Percentiles rank a stretch among this genome's conserved stretches.
Evolutionary conservation across 2,329 filamentous ascomycete genomes (phyloP).

Genomic region (Sporothrix brunneoviolacea): DNA sequence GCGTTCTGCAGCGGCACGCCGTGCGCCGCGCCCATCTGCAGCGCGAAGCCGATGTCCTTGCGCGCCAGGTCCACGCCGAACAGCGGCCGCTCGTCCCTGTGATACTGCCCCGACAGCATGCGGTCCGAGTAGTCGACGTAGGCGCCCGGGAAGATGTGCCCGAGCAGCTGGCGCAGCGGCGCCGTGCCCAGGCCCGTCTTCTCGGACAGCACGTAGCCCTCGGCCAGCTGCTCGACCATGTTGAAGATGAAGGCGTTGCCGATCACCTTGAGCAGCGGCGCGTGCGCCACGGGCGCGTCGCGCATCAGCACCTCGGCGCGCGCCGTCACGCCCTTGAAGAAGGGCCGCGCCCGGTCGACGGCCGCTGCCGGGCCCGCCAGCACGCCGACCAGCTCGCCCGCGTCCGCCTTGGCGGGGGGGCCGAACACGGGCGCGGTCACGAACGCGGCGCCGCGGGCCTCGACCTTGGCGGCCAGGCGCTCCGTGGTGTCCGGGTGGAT

Average conservation of each 20-base stretch:
- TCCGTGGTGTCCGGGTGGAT: conserved; percentile 78
- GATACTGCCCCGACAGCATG: conserved; percentile 71
- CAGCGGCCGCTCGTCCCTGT: conserved; percentile 67
- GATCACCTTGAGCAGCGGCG: conserved; percentile 69
- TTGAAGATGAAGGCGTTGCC: conserved; percentile 83
- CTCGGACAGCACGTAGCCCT: conserved; percentile 73
- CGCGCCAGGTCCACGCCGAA: conserved; percentile 76
- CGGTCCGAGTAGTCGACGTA: conserved; percentile 68
- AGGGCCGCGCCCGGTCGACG: conserved; percentile 61
- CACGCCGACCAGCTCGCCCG: conserved; percentile 65
- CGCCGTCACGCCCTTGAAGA: conserved; percentile 65
- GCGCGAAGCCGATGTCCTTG: conserved; percentile 75
- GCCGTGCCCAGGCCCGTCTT: conserved; percentile 68
- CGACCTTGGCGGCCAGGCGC: conserved; percentile 51
- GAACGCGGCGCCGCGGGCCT: conserved; percentile 60
- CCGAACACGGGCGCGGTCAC: conserved; percentile 67
- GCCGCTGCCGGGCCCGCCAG: conserved; percentile 57
- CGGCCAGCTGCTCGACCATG: conserved; percentile 72
- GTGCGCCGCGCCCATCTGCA: conserved; percentile 54
- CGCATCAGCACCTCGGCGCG: conserved; percentile 63
- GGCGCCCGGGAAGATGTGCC: conserved; percentile 67
- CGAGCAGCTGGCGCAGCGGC: conserved; percentile 64
- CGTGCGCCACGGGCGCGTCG: conserved; percentile 60
- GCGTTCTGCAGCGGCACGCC: conserved; percentile 59
- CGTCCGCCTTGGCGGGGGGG: conserved; percentile 62